Conservation (phyloP, 1,139 yeast species). For the Scheffersomyces quercinus region DNA sequence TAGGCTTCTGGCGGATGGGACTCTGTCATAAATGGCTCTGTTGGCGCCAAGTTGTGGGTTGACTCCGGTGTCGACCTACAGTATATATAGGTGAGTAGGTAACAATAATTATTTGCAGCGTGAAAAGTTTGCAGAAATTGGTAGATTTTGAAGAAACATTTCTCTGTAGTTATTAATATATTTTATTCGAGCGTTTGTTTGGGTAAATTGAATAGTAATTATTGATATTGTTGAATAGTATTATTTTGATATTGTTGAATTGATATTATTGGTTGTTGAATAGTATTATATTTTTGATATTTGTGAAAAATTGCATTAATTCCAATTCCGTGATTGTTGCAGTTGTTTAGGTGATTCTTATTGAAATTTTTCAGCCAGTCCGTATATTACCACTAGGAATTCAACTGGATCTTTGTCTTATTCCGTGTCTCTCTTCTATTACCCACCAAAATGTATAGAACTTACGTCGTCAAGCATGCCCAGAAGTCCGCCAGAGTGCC, state of each 20-base stretch:
- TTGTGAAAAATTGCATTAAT: background rate
- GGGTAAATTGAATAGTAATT: background rate
- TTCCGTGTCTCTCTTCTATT: background rate
- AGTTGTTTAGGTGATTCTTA: background rate
- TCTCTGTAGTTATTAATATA: background rate
- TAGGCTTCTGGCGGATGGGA: no score
- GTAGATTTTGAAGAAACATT: background rate
- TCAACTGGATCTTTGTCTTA: background rate
- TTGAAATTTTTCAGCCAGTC: background rate
- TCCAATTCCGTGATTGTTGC: background rate
- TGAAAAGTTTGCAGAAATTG: no score
- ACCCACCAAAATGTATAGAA: conserved; percentile 6
- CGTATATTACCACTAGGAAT: background rate
- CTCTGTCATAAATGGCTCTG: no score
- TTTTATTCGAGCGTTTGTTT: background rate
- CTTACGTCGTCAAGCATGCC: background rate
- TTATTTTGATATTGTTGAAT: background rate
- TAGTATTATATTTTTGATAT: no score
- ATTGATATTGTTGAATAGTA: background rate
- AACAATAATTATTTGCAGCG: no score
- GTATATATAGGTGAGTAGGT: no score
- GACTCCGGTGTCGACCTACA: no score
- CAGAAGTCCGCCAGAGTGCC: conserved; percentile 6
- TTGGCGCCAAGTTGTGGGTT: no score
- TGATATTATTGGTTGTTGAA: background rate